Base-by-base conservation (phyloP, 2,329 filamentous ascomycete species). In the Iodosphaeria phyllophila region DNA sequence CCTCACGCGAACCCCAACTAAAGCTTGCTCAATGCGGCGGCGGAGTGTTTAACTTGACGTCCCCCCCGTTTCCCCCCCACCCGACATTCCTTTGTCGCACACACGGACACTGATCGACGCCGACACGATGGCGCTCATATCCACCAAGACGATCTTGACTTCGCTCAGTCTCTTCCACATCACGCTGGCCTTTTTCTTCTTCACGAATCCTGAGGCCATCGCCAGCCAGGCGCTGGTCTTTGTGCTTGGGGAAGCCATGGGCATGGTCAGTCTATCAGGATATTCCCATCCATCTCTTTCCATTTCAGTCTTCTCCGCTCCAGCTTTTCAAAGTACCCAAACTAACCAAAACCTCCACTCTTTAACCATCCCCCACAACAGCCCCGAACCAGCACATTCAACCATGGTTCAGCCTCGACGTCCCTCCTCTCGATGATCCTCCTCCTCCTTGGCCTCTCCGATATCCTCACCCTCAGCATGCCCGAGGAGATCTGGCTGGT, bases 101-200 rank as follows among this genome's bases (percentile, higher is more conserved):
- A 23, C n/a, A n/a, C n/a, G n/a, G n/a, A n/a, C n/a, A n/a, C n/a
- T n/a, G n/a, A n/a, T n/a, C n/a, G n/a, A n/a, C 7, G 28, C 39
- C 19, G 12, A 22, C 26, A 57, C 26, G 32, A 93, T 93, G 84
- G 75, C 70, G 16, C 58, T 91, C 46, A 64, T 93, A 41, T 83
- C 79, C 3, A 72, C 74, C 31, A 75, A 66, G 43, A 79, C 74
- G 6, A 74, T 92, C 47, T 74, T 93, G 39, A 75, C 78, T 38
- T 74, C 71, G 26, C 56, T 92, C 37, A 77, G 76, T 37, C 64
- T 92, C 44, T 82, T 89, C 56, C 79, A 92, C 52, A 51, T 92
- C 35, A 79, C 78, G 5, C 58, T 89, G 24, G 82, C 74, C 39
- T 83, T 74, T 32, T 80, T 89, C 56, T 75, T 93, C 53, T 60